Base-by-base conservation (phyloP, 257 asterid genomes). In the Nicotiana otophora region DNA sequence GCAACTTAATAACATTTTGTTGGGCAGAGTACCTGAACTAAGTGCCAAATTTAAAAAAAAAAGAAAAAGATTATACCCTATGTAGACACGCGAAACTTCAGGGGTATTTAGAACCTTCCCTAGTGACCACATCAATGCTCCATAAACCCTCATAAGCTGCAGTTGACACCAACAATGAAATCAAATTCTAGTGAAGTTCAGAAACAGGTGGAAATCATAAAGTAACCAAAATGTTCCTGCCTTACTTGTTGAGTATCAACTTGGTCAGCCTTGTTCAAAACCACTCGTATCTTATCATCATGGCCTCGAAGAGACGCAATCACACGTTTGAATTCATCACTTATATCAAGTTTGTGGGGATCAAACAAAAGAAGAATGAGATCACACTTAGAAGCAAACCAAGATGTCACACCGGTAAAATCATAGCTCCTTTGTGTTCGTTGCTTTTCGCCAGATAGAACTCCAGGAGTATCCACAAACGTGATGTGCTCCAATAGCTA, bases 71-170 rank as follows among this genome's bases (percentile, higher is more conserved):
- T 80, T 39, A 42, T 92, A 93, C 99, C 99, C 99, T 79, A 96
- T 96, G 87, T 96, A 96, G 79, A 96, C 99, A 55, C 98, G 97
- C 77, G 85, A 79, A 77, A 96, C 99, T 88, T 96, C 99, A 19
- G 99, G 99, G 79, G 98, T 96, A 86, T 96, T 96, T 58, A 96
- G 87, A 55, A 96, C 99, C 87, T 96, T 96, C 75, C 99, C 99
- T 31, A 96, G 92, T 57, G 99, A 96, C 99, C 99, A 96, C 99
- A 96, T 96, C 86, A 96, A 82, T 36, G 99, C 99, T 84, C 99
- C 99, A 76, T 96, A 96, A 31, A 96, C 98, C 86, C 98, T 89
- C 99, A 96, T 96, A 76, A 96, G 97, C 99, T 96, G 88, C 89
- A 89, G 80, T 30, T 76, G 16, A 84, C 36, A 66, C 16, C 77